Evolutionary conservation across 2,329 filamentous ascomycete species (phyloP), one percentile per base, ranked within the genome.

Genomic region (Xylaria sp.): DNA sequence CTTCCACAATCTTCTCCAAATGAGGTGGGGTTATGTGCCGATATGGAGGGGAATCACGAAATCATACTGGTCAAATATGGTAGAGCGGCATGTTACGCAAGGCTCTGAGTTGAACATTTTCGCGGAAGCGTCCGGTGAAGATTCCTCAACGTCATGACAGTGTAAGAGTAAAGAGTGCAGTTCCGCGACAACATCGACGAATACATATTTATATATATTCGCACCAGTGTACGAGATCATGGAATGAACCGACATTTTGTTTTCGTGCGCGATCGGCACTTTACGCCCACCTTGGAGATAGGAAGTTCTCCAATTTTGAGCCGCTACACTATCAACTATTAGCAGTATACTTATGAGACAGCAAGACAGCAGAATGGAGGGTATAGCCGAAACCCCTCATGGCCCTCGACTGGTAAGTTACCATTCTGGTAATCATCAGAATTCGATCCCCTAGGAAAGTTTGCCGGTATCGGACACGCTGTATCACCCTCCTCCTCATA

Each of bases 381-480:
- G 23, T 54, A 54, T 54, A 52, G 43, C 13, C 8, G 49, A 61
- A 23, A 31, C 5, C 15, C 6, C 12, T 52, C 25, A 15, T 4
- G 3, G 23, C 25, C 23, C 28, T 18, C 6, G 6, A n/a, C 18
- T 2, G 2, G 51, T 20, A 33, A 20, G 12, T 52, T 7, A 12
- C n/a, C 6, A 23, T 48, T 23, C 7, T 48, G 15, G 20, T 23
- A 23, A 52, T 25, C 49, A 52, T 56, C 54, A 2, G n/a, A 56
- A 1, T 62, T 23, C 20, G 25, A 23, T 43, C 8, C 4, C 52
- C 20, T 18, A 28, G 18, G 3, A 46, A 46, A 39, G 41, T 28
- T 56, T 46, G 23, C 61, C 55, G 61, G 18, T 43, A 62, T 65
- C 58, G 62, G 62, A 31, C 46, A 68, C 13, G 36, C 28, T 41